Evolutionary conservation across 345 rosid species (phyloP), one percentile per base, ranked within the genome.

Genomic region (Draba incana): DNA sequence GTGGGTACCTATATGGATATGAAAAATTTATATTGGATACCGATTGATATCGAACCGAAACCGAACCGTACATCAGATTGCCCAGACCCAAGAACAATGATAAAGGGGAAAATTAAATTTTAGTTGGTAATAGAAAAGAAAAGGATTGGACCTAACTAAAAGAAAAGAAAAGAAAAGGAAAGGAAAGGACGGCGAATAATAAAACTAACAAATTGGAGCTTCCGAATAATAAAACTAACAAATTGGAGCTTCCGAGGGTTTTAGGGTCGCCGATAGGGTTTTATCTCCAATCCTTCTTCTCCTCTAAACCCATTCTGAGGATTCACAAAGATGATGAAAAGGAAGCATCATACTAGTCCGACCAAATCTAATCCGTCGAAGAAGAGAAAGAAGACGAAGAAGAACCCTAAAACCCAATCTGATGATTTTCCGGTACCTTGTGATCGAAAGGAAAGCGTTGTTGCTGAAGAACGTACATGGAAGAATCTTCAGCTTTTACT

Each of bases 401-500:
- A 16, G 41, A 74, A 68, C 47, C n/a, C 58, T 38, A 76, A 86
- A 62, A 39, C 76, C 53, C 79, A 44, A 57, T 68, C 64, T 31
- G 25, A 24, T 3, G 74, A 69, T 59, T 63, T 35, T 27, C 65
- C 82, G 5, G 12, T 16, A 64, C 47, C 66, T 7, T 64, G 30
- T 15, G 62, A 64, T 4, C 58, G 33, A 25, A 23, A 23, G 6
- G 83, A 42, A 58, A 27, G 37, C 6, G 46, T 2, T 41, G 5
- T 65, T 24, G 74, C 72, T 27, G 83, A 72, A 64, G 88, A 31
- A 13, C 45, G 69, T 68, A 84, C 88, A 33, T 94, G 98, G 98
- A 80, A 74, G 76, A 91, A 91, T 70, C 81, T 94, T 10, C 79
- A 89, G 72, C 77, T 94, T 59, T 82, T 91, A 69, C 81, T 86